Evolutionary conservation across 2,329 filamentous ascomycete genomes (phyloP), one percentile per base, ranked within the genome.

Genomic region (Calonectria pseudoturangicola): DNA sequence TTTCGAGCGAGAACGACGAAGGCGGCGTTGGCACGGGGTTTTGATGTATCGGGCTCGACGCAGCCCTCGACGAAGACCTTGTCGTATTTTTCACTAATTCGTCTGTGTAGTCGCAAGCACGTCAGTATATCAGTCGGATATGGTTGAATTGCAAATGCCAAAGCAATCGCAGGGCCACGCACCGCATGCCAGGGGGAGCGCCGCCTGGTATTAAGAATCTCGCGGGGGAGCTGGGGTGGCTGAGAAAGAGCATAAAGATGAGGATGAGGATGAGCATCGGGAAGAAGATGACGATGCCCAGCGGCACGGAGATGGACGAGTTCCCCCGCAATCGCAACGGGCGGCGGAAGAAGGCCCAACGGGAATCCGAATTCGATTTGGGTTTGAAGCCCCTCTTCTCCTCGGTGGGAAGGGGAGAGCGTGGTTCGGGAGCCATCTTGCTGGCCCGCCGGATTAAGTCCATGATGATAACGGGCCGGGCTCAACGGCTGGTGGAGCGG

Each of bases 81-180:
- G 86, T 99, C 97, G 85, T 98, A 92, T 81, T 97, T 94, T 86
- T 98, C 97, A 86, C 94, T 98, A 80, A 99, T 99, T 91, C 95
- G 96, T 79, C 96, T 98, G 82, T 80, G 18, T 21, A 76, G 45
- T 18, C 25, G 56, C 21, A 67, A 51, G 21, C 6, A 8, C 21
- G 68, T 81, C 71, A 83, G 75, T 63, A 5, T 47, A 58, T 28
- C 21, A 15, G 39, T 12, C 51, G 12, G 4, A 36, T 16, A 30
- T 18, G 39, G 30, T 7, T 2, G n/a, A n/a, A 60, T 60, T 60
- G 54, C 21, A 60, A 33, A 33, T 28, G 33, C 54, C 10, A 9
- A 16, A 16, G 39, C n/a, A 7, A 27, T 48, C 41, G 27, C 12
- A 25, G 25, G 4, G 27, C 21, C 21, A 84, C 91, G 72, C 90